These are phyloP conservation scores for Phoma sp. DNA, from an alignment of 2,329 filamentous ascomycete genomes.

Conservation along the genomic window DNA sequence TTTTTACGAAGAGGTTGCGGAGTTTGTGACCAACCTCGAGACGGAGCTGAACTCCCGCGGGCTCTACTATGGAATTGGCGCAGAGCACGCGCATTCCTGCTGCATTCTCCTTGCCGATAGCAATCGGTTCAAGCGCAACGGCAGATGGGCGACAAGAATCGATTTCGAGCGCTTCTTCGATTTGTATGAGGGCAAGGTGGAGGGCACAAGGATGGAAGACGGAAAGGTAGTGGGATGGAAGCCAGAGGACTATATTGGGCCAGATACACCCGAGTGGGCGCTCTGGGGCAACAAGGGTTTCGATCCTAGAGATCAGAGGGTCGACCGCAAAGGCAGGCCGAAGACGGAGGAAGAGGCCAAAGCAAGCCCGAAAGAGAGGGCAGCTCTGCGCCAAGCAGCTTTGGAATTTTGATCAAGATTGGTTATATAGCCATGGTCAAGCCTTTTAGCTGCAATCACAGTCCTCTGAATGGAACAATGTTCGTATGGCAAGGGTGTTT, in stretches of 20 bases:
- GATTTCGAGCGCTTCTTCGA: constrained; percentile 90
- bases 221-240: constrained; percentile 65
- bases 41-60: constrained; percentile 71
- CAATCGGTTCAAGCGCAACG: constrained; percentile 75
- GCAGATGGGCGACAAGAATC: constrained; percentile 89
- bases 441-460: too few species aligned
- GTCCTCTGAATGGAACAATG: too few species aligned
- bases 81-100: constrained; percentile 94
- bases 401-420: constrained; percentile 18
- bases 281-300: constrained; percentile 94
- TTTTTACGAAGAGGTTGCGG: constrained; percentile 87
- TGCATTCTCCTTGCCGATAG: constrained; percentile 82
- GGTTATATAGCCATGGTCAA: too few species aligned
- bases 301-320: constrained; percentile 85
- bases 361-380: constrained; percentile 6
- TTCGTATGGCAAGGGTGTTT: neutral
- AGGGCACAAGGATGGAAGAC: constrained; percentile 53
- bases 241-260: constrained; percentile 89
- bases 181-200: constrained; percentile 67
- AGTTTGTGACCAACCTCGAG: constrained; percentile 80
- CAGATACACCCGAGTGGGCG: constrained; percentile 89
- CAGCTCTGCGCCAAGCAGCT: constrained; percentile 5
- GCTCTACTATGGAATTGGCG: constrained; percentile 85
- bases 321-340: constrained; percentile 78
- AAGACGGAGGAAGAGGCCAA: constrained; percentile 30